These are phyloP conservation scores for Nigrospora sphaerica DNA, from an alignment of 2,329 filamentous ascomycete species.

Conservation along the genomic window DNA sequence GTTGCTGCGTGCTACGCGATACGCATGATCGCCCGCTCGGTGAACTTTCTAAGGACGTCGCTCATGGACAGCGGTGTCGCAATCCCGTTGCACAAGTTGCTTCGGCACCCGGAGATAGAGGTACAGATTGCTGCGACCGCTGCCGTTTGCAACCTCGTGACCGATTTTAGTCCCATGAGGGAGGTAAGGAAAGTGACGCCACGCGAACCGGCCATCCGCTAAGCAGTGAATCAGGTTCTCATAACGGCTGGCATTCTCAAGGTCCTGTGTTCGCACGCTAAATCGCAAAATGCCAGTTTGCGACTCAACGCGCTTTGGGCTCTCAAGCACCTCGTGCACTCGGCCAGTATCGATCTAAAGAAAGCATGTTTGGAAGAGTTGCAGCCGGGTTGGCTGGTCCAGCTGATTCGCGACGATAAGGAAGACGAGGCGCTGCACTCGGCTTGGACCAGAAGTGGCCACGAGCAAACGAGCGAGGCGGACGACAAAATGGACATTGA, in stretches of 20 bases:
- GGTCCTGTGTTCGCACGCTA: slow-evolving; percentile 76
- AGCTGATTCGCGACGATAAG: slow-evolving; percentile 61
- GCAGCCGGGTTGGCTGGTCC: slow-evolving; percentile 71
- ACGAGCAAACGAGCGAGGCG: slow-evolving; percentile 28
- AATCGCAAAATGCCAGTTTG: slow-evolving; percentile 70
- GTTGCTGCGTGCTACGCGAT: slow-evolving; percentile 80
- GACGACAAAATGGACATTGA: slow-evolving; percentile 55
- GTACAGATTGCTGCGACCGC: slow-evolving; percentile 83
- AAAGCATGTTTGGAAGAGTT: slow-evolving; percentile 72
- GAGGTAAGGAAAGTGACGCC: slow-evolving; percentile 48
- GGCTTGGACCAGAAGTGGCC: slow-evolving; percentile 24
- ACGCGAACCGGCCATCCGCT: not conserved
- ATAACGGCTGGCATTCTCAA: slow-evolving; percentile 67
- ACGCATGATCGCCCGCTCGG: slow-evolving; percentile 75
- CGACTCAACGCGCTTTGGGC: slow-evolving; percentile 87
- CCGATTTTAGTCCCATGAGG: slow-evolving; percentile 87
- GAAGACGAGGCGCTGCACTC: slow-evolving; percentile 43
- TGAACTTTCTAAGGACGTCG: slow-evolving; percentile 76
- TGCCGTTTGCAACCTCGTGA: slow-evolving; percentile 75
- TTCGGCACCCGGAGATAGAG: slow-evolving; percentile 68
- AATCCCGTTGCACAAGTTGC: slow-evolving; percentile 66
- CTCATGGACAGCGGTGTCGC: slow-evolving; percentile 81
- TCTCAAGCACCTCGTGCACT: slow-evolving; percentile 80
- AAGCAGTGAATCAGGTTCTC: slow-evolving; percentile 46
- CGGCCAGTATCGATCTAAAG: slow-evolving; percentile 64